Evolutionary conservation across 2,329 filamentous ascomycete species (phyloP), one percentile per base, ranked within the genome.

Genomic region (Rhynchosporium secalis): DNA sequence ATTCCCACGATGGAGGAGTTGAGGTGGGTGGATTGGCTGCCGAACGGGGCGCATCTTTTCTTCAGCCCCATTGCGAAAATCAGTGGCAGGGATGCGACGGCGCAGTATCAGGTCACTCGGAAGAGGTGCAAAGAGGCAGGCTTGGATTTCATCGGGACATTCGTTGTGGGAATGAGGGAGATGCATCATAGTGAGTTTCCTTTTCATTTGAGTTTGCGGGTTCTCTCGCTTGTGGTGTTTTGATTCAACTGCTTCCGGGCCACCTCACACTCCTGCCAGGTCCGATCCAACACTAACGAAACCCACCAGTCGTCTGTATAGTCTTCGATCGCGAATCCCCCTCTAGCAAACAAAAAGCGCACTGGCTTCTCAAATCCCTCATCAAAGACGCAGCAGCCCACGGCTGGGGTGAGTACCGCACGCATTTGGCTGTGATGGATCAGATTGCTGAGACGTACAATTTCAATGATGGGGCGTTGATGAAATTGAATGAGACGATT

Each of bases 31-130:
- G 78, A 81, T 69, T 84, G 81, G 81, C 70, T 79, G 7, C 80
- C 80, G 3, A 83, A 83, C 67, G 81, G 79, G 4, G 76, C 77
- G 0, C 81, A 83, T 66, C 66, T 83, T 4, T 80, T 80, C 74
- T 84, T 84, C 73, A 78, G 76, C 4, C 81, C 82, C 1, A 83
- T 84, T 62, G 76, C 77, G 6, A 79, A 78, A 36, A 79, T 82
- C 1, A 75, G 75, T 1, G 81, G 79, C 2, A 72, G 75, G 10
- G 80, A 83, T 62, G 81, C 79, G 1, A 74, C 75, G 48, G 68
- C 74, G 1, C 76, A 81, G 61, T 79, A 81, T 68, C 66, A 75
- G 4, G 66, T 81, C 31, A 80, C 76, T 6, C 65, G 75, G 67
- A 73, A 68, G 4, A 71, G 76, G 33, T 73, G 75, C 60, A 68